These are phyloP conservation scores for Thozetella sp. DNA, from an alignment of 495 filamentous ascomycete species.

Conservation along the genomic window DNA sequence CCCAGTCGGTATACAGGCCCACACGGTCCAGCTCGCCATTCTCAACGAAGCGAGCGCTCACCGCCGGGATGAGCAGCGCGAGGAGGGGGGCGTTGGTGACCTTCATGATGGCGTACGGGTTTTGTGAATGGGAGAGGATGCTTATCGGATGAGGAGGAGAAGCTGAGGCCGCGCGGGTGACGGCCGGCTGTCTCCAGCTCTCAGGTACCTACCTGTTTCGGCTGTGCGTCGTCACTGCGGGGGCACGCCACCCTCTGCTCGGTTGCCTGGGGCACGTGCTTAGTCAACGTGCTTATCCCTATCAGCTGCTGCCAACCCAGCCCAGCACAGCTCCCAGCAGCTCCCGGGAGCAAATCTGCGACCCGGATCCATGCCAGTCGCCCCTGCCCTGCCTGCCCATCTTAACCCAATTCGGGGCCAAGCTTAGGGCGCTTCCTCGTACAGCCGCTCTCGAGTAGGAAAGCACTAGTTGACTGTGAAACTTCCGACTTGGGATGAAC, in stretches of 20 bases:
- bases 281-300: no score
- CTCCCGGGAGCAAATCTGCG: no score
- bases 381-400: no score
- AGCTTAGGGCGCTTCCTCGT: no score
- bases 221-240: conserved; percentile 4
- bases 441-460: no score
- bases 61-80: conserved; percentile 47
- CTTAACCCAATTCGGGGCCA: no score
- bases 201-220: conserved; percentile 9
- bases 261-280: conserved; percentile 9
- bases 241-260: background rate
- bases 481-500: no score
- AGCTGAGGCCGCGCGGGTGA: background rate
- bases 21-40: conserved; percentile 40
- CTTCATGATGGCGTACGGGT: conserved; percentile 25
- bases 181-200: background rate
- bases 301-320: no score
- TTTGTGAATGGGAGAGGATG: background rate
- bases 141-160: background rate
- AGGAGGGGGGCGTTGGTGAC: conserved; percentile 46
- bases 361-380: no score
- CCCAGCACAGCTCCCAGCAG: no score
- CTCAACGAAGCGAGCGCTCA: conserved; percentile 53
- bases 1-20: conserved; percentile 32
- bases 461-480: no score